Conservation (phyloP, 306 rosid species). For the Lotus japonicus region DNA sequence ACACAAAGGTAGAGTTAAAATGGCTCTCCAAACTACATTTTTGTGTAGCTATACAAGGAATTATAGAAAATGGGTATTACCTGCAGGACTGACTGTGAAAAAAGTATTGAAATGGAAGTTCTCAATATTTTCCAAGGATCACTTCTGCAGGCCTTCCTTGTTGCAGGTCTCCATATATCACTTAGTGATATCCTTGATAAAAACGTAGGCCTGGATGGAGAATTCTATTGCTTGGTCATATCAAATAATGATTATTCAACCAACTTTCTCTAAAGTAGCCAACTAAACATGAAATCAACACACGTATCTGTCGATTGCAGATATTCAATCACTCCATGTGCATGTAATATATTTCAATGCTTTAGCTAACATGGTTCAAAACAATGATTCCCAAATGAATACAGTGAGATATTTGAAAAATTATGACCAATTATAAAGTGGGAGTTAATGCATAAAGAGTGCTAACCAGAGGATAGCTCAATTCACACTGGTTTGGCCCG, state of each 20-base stretch:
- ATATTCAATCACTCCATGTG: constrained; percentile 13
- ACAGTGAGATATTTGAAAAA: not conserved
- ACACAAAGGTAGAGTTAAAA: constrained; percentile 4
- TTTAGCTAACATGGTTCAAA: too few species aligned
- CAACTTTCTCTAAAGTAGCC: constrained; percentile 4
- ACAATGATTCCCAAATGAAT: too few species aligned
- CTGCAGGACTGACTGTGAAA: constrained; percentile 85
- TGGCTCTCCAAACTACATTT: constrained; percentile 16
- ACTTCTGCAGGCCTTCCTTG: constrained; percentile 67
- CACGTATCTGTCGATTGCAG: not conserved
- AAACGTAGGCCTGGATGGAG: constrained; percentile 65
- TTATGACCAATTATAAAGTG: not conserved
- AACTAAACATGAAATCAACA: constrained; percentile 11
- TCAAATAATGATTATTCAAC: constrained; percentile 16
- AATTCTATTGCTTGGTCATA: constrained; percentile 26
- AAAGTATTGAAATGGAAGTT: constrained; percentile 78
- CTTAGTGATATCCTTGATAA: constrained; percentile 84
- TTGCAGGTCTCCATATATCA: constrained; percentile 94
- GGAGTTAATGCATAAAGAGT: not conserved
- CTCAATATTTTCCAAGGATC: constrained; percentile 76
- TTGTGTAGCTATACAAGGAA: not conserved
- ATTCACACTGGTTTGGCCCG: not conserved
- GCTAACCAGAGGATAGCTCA: not conserved
- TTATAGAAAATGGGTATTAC: constrained; percentile 33
- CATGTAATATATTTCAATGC: constrained; percentile 7